Base-by-base conservation (phyloP, 208 protist genomes). In the Strigomonas culicis region DNA sequence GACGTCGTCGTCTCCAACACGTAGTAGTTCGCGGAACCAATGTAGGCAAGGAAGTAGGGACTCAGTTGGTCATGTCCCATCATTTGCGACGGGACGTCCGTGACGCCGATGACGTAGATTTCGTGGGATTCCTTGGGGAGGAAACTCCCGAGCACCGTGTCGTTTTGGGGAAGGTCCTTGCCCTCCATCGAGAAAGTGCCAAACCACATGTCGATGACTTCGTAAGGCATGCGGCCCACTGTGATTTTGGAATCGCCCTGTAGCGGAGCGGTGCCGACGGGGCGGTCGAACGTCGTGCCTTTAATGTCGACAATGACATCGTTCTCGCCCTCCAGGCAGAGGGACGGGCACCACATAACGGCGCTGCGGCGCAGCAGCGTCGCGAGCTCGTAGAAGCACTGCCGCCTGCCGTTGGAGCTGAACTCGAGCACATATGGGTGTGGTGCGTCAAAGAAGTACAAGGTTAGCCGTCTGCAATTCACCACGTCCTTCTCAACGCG, bases 151-250 rank as follows among this genome's bases (percentile, higher is more conserved):
- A 91, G 70, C 47, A 92, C 75, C 3, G 77, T 78, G 2, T 69
- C 58, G 66, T 71, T 87, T 22, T 64, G 50, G 17, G 82, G 79
- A 53, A 91, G 65, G n/a, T 68, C 53, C 11, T 58, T 68, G n/a
- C 64, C 56, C 1, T 81, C 63, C 27, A 94, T 58, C 17, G 88
- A 92, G 57, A 94, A 86, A 68, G 81, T 90, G 24, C 84, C 84
- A 59, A 75, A 85, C 85, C 85, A 94, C 19, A 94, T 56, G 72
- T 87, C 81, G 34, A 92, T 72, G 43, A 94, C 80, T 46, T 94
- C 88, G 57, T 89, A 90, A 1, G 84, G 84, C 80, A 88, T 86
- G 6, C 80, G 80, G 7, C 84, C 70, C 24, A 90, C 78, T 41
- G 74, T 80, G 57, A 94, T 72, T 25, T 74, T 73, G 21, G 76